Conservation (phyloP, 148 eudicot species). For the Pouteria glomerata region DNA sequence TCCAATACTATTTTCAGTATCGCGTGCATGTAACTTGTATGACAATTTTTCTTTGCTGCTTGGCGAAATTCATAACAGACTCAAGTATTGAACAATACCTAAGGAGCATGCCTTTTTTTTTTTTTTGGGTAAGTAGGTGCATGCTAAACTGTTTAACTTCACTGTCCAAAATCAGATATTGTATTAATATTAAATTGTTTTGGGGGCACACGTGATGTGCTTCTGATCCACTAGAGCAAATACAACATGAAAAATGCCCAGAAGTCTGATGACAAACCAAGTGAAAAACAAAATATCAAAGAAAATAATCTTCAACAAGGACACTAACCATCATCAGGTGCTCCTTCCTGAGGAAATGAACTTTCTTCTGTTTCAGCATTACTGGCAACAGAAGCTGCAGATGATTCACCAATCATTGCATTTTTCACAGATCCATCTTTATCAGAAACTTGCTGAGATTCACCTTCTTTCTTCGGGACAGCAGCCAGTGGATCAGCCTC, state of each 20-base stretch:
- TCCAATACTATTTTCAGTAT: not conserved
- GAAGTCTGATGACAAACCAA: too few species aligned
- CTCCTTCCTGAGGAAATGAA: slow-evolving; percentile 36
- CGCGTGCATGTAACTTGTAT: not conserved
- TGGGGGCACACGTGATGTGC: too few species aligned
- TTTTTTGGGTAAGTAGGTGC: too few species aligned
- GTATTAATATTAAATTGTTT: too few species aligned
- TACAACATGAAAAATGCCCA: too few species aligned
- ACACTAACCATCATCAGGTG: slow-evolving; percentile 42
- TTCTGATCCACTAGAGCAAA: too few species aligned
- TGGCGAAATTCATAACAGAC: not conserved
- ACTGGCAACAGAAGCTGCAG: slow-evolving; percentile 54
- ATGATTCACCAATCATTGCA: slow-evolving; percentile 39
- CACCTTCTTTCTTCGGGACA: slow-evolving; percentile 81
- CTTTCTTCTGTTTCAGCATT: slow-evolving; percentile 35
- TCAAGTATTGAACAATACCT: too few species aligned
- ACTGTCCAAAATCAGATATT: too few species aligned
- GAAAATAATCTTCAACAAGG: not conserved
- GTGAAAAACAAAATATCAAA: too few species aligned
- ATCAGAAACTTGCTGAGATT: slow-evolving; percentile 35
- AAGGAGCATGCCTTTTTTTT: too few species aligned
- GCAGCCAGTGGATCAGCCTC: slow-evolving; percentile 81
- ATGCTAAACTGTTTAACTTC: too few species aligned
- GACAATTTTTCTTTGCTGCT: not conserved
- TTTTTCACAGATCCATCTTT: slow-evolving; percentile 42